These are phyloP conservation scores for Dactylonectria macrodidyma DNA, from an alignment of 2,329 filamentous ascomycete genomes.

Conservation along the genomic window DNA sequence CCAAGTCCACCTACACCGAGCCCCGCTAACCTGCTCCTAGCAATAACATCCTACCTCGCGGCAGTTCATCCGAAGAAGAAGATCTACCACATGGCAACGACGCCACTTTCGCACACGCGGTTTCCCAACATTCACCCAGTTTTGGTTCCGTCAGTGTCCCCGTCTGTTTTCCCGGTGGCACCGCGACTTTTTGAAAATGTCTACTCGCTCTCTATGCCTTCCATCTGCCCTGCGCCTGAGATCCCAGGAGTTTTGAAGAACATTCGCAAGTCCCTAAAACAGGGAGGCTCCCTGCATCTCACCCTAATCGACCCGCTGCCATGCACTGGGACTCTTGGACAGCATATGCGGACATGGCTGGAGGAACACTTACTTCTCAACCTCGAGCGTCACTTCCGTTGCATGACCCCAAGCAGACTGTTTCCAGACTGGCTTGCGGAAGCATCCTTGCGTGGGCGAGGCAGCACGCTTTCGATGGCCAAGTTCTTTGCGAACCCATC, in stretches of 20 bases:
- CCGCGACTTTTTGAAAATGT: constrained; percentile 63
- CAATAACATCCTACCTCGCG: constrained; percentile 65
- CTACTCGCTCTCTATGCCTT: constrained; percentile 69
- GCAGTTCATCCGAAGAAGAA: constrained; percentile 57
- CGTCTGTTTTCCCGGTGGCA: constrained; percentile 55
- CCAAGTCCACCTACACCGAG: neutral
- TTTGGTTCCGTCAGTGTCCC: constrained; percentile 55
- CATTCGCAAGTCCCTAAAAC: constrained; percentile 69
- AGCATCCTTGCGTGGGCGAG: constrained; percentile 64
- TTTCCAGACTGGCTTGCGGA: constrained; percentile 73
- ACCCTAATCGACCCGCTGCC: constrained; percentile 76
- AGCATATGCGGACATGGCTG: constrained; percentile 72
- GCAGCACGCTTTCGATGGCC: constrained; percentile 64
- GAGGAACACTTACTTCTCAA: constrained; percentile 73
- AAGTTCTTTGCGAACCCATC: constrained; percentile 63
- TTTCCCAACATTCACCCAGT: constrained; percentile 60
- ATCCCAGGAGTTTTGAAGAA: constrained; percentile 70
- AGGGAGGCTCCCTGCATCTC: constrained; percentile 70
- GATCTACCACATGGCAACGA: constrained; percentile 63
- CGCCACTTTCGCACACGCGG: constrained; percentile 54
- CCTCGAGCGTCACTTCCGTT: constrained; percentile 71
- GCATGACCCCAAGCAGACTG: constrained; percentile 70
- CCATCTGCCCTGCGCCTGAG: constrained; percentile 68
- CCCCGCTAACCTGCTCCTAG: constrained; percentile 48
- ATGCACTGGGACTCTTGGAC: constrained; percentile 68